A percentile compares a stretch with the other conserved stretches of the same genome.
phyloP scores from a whole-genome alignment of 768 basidiomycete species.

The Lactarius pseudohatsudake region DNA sequence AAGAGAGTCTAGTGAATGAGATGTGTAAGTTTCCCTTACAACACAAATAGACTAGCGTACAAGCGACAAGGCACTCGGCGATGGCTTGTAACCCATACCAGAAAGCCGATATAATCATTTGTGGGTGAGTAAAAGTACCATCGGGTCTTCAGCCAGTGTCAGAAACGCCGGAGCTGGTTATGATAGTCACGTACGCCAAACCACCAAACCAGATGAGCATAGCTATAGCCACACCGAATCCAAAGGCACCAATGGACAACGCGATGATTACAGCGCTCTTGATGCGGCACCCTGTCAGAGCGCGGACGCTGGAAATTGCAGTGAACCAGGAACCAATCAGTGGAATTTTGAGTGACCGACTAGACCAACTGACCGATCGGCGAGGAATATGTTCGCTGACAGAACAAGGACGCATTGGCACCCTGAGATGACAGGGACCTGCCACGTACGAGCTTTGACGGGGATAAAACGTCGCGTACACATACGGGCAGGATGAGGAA shows the following conservation, averaged over 20 bases:
- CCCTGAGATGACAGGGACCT: not conserved
- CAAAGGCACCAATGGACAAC: not conserved
- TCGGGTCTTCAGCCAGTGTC: not conserved
- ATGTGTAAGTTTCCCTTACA: not conserved
- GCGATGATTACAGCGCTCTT: not conserved
- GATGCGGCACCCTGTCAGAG: slow-evolving; percentile 1
- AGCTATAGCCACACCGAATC: not conserved
- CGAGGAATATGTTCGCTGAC: slow-evolving; percentile 8
- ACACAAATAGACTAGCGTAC: not conserved
- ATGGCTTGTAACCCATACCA: slow-evolving; percentile 5
- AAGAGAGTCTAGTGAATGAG: not conserved
- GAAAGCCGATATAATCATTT: too few relatives aligned
- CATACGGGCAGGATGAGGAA: not conserved
- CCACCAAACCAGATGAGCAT: not conserved
- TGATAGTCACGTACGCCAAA: not conserved
- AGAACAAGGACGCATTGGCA: slow-evolving; percentile 5
- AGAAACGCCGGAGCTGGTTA: not conserved
- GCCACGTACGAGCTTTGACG: slow-evolving; percentile 2
- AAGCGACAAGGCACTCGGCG: not conserved
- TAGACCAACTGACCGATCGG: not conserved
- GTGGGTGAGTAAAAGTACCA: not conserved
- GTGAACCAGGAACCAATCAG: not conserved
- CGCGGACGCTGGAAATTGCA: not conserved
- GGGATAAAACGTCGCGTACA: not conserved
- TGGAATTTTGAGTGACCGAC: not conserved